Conservation (phyloP, 2,329 filamentous ascomycete genomes). For the Gremmenia infestans region DNA sequence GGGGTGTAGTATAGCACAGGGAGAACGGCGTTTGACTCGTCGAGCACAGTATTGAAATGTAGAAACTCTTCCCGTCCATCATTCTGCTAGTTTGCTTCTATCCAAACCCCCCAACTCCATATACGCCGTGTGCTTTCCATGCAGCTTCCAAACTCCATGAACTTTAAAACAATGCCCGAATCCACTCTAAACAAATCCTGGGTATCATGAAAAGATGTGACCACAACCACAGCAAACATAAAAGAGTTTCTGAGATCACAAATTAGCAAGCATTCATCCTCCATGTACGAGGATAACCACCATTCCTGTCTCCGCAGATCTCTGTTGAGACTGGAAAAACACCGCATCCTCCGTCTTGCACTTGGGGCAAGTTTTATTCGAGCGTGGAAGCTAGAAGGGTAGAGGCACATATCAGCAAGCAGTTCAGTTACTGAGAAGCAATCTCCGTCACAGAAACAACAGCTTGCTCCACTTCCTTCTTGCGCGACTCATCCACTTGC, state of each 20-base stretch:
- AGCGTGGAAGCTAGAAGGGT: conserved; percentile 74
- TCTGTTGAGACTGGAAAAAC: conserved; percentile 98
- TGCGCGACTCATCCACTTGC: conserved; percentile 3
- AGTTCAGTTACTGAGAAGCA: conserved; percentile 13
- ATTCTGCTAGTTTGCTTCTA: not conserved
- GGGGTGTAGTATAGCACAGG: conserved; percentile 28
- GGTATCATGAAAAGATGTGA: conserved; percentile 65
- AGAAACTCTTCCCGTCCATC: conserved; percentile 8
- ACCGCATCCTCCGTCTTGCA: conserved; percentile 89
- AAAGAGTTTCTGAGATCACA: conserved; percentile 66
- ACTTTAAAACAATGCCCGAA: not conserved
- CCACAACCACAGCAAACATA: conserved; percentile 94
- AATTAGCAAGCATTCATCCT: conserved; percentile 22
- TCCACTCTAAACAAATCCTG: conserved; percentile 3
- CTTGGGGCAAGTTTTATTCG: conserved; percentile 77
- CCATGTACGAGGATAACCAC: conserved; percentile 48
- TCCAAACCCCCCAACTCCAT: conserved; percentile 5
- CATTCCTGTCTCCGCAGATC: conserved; percentile 97
- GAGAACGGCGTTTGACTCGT: conserved; percentile 17
- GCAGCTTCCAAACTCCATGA: conserved; percentile 2
- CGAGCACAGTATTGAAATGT: conserved; percentile 14
- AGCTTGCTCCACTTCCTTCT: conserved; percentile 9
- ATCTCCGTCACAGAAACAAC: conserved; percentile 4
- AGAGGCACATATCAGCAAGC: conserved; percentile 37
- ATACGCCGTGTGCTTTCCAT: not conserved